Evolutionary conservation across 129 eudicot species (phyloP), one percentile per base, ranked within the genome.

Genomic region (Lactuca saligna): DNA sequence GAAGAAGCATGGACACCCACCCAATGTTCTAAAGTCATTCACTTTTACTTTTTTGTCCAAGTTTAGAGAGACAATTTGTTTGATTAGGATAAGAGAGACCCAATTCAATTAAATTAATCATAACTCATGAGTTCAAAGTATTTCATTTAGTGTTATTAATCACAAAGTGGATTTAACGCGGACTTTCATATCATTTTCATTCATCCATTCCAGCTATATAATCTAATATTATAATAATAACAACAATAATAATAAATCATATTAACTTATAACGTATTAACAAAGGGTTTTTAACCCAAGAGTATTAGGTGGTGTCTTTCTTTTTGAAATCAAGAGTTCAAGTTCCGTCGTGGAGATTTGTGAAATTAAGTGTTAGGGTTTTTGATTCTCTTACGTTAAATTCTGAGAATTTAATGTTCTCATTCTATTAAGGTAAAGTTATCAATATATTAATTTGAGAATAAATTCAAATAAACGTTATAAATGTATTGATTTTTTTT

Each of bases 141-240:
- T 75, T 74, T 68, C 75, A 70, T 60, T 38, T 66, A 68, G 17
- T 38, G 17, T 38, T 57, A 34, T 34, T 75, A 66, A 66, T 60
- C 67, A 75, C 79, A 66, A 75, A 75, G 80, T 75, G 80, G 80
- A 15, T 75, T 66, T 34, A 75, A 75, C 80, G 80, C 74, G 74
- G 68, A 68, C 69, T 75, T 75, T 65, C 48, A 66, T 66, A 13
- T 46, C 48, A 5, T 37, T 64, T 54, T 65, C 42, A 32, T 16
- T n/a, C 41, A 68, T 59, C 63, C 54, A 34, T 59, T 59, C 63
- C 54, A 34, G 4, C 46, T 50, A 59, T 51, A 20, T 60, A 59
- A 16, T 10, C 12, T 46, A 46, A 3, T 12, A 32, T 31, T 25
- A 25, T 25, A 25, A 25, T 25, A 25, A 25, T 25, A 25, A 25